These are phyloP conservation scores for Globisporangium megalacanthum DNA, from an alignment of 352 stramenopile species.

Conservation along the genomic window DNA sequence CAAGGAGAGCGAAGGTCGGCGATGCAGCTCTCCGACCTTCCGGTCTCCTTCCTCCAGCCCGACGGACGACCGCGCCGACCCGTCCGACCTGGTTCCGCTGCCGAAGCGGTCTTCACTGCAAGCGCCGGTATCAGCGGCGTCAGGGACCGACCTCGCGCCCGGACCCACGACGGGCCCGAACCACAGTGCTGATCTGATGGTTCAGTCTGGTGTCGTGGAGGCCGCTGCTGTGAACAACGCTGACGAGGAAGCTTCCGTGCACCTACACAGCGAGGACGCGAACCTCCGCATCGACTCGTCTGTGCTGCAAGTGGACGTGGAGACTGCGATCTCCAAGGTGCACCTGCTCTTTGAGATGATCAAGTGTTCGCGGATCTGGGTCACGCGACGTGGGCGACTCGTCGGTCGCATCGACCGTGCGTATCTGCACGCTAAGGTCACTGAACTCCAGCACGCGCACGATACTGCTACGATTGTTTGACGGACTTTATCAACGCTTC, in stretches of 20 bases:
- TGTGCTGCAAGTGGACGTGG: slow-evolving; percentile 46
- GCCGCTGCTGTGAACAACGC: not conserved
- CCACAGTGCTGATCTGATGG: no score
- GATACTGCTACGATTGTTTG: slow-evolving; percentile 12
- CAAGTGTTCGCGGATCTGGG: slow-evolving; percentile 54
- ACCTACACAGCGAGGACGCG: slow-evolving; percentile 18
- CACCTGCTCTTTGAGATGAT: slow-evolving; percentile 78
- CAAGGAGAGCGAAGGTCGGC: slow-evolving; percentile 10
- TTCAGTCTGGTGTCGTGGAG: not conserved
- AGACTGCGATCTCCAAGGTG: slow-evolving; percentile 49
- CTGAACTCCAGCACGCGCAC: slow-evolving; percentile 22
- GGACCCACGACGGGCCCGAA: no score
- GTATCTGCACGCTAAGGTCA: slow-evolving; percentile 32
- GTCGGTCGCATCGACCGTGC: slow-evolving; percentile 46
- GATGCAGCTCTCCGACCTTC: slow-evolving; percentile 5
- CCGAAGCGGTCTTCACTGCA: slow-evolving; percentile 6
- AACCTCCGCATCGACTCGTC: slow-evolving; percentile 36
- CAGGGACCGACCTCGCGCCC: no score
- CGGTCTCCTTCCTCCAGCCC: not conserved
- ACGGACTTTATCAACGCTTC: not conserved
- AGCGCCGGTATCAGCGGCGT: not conserved
- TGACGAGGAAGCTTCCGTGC: not conserved
- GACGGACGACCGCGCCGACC: slow-evolving; percentile 1
- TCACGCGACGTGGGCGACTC: slow-evolving; percentile 45
- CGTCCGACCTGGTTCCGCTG: not conserved